phyloP scores from a whole-genome alignment of 1,284 basidiomycete genomes.

The Porodaedalea pini region DNA sequence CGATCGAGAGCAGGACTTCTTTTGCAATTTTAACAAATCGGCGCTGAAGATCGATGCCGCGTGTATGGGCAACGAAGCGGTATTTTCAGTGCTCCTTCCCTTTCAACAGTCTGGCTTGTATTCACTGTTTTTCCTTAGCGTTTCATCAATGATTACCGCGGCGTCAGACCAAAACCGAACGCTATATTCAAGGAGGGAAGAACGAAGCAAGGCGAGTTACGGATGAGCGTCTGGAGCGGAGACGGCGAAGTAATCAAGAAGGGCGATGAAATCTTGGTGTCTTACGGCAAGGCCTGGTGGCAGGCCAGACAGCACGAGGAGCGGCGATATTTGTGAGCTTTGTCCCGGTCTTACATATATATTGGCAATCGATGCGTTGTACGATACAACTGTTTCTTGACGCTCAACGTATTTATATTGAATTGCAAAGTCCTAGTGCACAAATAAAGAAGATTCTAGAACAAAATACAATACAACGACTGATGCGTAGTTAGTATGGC shows the following conservation, averaged over 20 bases:
- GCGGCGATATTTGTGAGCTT: background rate
- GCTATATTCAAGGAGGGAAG: slow-evolving; percentile 67
- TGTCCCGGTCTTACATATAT: slow-evolving; percentile 1
- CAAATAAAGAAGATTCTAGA: slow-evolving; percentile 8
- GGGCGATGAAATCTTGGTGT: slow-evolving; percentile 84
- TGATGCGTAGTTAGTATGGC: slow-evolving; percentile 6
- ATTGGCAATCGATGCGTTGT: background rate
- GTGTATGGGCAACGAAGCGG: slow-evolving; percentile 73
- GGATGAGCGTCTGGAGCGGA: slow-evolving; percentile 74
- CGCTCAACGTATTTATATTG: background rate
- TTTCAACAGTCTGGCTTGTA: background rate
- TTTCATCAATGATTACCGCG: slow-evolving; percentile 87
- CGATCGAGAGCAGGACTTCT: background rate
- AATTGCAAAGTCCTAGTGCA: background rate
- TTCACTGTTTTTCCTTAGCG: slow-evolving; percentile 32
- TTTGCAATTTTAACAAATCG: background rate
- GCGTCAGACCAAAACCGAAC: slow-evolving; percentile 65
- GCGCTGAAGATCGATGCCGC: slow-evolving; percentile 62
- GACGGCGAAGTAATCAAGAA: slow-evolving; percentile 57
- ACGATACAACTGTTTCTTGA: background rate
- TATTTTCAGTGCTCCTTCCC: background rate
- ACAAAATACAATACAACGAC: slow-evolving; percentile 15
- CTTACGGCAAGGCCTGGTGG: slow-evolving; percentile 96
- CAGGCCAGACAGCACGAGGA: slow-evolving; percentile 35
- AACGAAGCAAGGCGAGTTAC: slow-evolving; percentile 54